A percentile compares a stretch with the other conserved stretches of the same genome.
Evolutionary conservation across 208 protist genomes (phyloP).

Genomic region (Wallacemonas rigidus): DNA sequence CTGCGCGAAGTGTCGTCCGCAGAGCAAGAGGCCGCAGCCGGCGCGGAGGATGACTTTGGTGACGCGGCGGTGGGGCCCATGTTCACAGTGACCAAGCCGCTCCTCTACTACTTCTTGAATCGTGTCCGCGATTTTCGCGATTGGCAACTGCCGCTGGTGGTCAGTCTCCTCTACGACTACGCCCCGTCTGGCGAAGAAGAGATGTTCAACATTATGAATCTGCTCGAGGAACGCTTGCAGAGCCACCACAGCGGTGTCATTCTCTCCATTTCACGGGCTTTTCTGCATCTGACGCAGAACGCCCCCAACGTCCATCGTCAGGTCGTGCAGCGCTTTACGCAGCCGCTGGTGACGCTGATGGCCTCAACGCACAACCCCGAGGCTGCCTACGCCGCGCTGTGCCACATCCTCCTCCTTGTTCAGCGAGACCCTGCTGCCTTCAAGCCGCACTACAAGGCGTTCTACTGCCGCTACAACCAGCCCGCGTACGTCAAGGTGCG

Average conservation of each 20-base stretch:
- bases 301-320: conserved; percentile 70
- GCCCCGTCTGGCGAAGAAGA: conserved; percentile 73
- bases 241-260: conserved; percentile 89
- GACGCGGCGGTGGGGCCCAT: conserved; percentile 26
- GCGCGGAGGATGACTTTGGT: not conserved
- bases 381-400: conserved; percentile 69
- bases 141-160: conserved; percentile 86
- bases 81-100: conserved; percentile 54
- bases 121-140: conserved; percentile 78
- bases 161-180: conserved; percentile 70
- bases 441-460: conserved; percentile 39
- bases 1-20: conserved; percentile 75
- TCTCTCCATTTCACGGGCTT: conserved; percentile 75
- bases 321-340: conserved; percentile 73
- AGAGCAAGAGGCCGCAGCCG: conserved; percentile 19
- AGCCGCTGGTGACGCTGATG: conserved; percentile 83
- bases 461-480: conserved; percentile 79
- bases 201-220: conserved; percentile 93
- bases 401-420: conserved; percentile 83
- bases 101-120: conserved; percentile 87
- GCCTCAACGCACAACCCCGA: conserved; percentile 55
- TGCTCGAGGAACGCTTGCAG: conserved; percentile 90
- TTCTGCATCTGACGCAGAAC: conserved; percentile 89
- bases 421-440: conserved; percentile 69
- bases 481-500: conserved; percentile 82